Percentiles rank a stretch among this genome's conserved stretches.
Evolutionary conservation across 345 rosid genomes (phyloP).

Genomic region (Ceriops tagal): DNA sequence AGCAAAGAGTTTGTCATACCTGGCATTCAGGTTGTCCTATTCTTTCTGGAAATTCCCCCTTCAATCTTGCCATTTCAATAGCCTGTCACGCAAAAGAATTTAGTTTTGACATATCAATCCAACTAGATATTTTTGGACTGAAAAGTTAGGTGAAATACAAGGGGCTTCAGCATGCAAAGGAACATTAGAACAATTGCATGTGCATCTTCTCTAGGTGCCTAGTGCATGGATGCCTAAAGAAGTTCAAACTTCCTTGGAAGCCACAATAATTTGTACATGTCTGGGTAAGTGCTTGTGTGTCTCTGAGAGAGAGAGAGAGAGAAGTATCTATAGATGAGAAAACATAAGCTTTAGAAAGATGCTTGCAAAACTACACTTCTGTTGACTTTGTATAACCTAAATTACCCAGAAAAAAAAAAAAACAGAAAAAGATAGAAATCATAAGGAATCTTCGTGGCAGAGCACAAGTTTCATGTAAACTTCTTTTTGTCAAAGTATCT

Average conservation of each 20-base stretch:
- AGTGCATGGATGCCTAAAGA: too few relatives aligned
- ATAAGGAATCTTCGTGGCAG: background rate
- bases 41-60: slow-evolving; percentile 97
- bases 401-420: background rate
- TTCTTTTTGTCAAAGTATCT: slow-evolving; percentile 15
- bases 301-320: too few relatives aligned
- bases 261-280: too few relatives aligned
- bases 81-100: slow-evolving; percentile 50
- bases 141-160: too few relatives aligned
- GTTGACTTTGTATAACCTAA: background rate
- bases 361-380: too few relatives aligned
- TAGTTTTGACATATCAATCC: slow-evolving; percentile 21
- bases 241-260: too few relatives aligned
- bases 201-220: background rate
- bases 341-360: too few relatives aligned
- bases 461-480: slow-evolving; percentile 5
- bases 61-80: slow-evolving; percentile 87
- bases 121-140: background rate
- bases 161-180: too few relatives aligned
- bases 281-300: too few relatives aligned
- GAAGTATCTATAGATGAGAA: too few relatives aligned
- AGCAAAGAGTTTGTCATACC: slow-evolving; percentile 39
- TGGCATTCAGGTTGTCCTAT: slow-evolving; percentile 95
- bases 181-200: background rate
- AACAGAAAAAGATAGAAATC: background rate